Evolutionary conservation across 1,284 basidiomycete species (phyloP), one percentile per base, ranked within the genome.

Genomic region (Coniophora puteana): DNA sequence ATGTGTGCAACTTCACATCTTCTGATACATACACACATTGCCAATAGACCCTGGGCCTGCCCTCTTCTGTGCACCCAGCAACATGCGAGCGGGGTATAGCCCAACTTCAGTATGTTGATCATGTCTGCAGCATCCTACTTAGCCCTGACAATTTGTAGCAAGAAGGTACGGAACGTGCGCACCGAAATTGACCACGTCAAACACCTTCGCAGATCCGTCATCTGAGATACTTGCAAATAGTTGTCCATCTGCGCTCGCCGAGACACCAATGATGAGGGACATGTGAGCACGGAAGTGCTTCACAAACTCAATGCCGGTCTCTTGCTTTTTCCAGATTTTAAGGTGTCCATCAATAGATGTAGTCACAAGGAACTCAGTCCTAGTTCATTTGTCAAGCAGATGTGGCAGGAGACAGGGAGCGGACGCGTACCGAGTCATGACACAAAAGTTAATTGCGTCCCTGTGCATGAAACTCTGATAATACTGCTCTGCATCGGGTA

Each of bases 251-350:
- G 86, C 84, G 50, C 91, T 94, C n/a, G 85, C 87, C 29, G 84
- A 86, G 7, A 94, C 83, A 2, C 78, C 83, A 6, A 84, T 73
- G 29, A 99, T 78, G 11, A 90, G 80, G 18, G 78, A 75, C 20
- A 96, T 71, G 54, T 97, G 94, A 2, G 96, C 93, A 30, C 95
- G 83, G 64, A 92, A 95, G 53, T 91, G 86, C 66, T 96, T 94
- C 46, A 94, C 89, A 55, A 93, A 94, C 65, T 95, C 91, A 54
- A 94, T 89, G 6, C 93, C 92, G 5, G 72, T 63, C 11, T 93
- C 87, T 66, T 96, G 93, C 67, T 99, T 99, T 72, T 97, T 98
- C 96, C 96, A 99, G 21, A 99, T 71, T 64, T 99, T 99, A 53
- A 99, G 69, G 63, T 95, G 90, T 1, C 96, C 96, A 57, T 99